Evolutionary conservation across 1,284 basidiomycete genomes (phyloP).

Genomic region (Cutaneotrichosporon cavernicola): DNA sequence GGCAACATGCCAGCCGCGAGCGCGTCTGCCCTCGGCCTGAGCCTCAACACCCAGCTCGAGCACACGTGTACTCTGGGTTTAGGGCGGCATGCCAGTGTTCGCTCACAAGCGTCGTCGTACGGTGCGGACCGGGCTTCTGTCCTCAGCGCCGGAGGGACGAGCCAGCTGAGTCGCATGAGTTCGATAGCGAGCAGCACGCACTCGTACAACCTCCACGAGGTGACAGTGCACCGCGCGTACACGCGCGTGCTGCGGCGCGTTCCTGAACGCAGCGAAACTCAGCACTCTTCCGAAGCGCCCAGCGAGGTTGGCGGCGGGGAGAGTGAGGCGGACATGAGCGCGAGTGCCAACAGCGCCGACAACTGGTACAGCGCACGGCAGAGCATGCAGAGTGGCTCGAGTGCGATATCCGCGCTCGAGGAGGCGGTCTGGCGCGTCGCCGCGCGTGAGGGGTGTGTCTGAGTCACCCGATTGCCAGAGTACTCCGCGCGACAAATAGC

Average conservation of each 20-base stretch:
- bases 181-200: constrained; percentile 11
- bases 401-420: constrained; percentile 11
- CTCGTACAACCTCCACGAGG: constrained; percentile 25
- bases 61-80: constrained; percentile 1
- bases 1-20: constrained; percentile 1
- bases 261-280: constrained; percentile 12
- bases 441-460: constrained; percentile 12
- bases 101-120: not conserved
- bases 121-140: not conserved
- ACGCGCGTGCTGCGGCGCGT: constrained; percentile 23
- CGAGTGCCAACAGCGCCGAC: not conserved
- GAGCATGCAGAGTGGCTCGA: not conserved
- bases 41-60: not conserved
- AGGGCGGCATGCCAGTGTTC: constrained; percentile 3
- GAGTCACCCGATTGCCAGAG: not conserved
- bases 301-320: not conserved
- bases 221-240: constrained; percentile 30
- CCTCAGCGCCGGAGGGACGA: not conserved
- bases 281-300: not conserved
- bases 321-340: not conserved
- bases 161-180: constrained; percentile 18
- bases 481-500: not conserved
- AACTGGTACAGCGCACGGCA: not conserved
- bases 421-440: constrained; percentile 19
- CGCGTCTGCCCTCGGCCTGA: constrained; percentile 7